phyloP scores from a whole-genome alignment of 2,329 filamentous ascomycete species.

The Talaromyces marneffei region DNA sequence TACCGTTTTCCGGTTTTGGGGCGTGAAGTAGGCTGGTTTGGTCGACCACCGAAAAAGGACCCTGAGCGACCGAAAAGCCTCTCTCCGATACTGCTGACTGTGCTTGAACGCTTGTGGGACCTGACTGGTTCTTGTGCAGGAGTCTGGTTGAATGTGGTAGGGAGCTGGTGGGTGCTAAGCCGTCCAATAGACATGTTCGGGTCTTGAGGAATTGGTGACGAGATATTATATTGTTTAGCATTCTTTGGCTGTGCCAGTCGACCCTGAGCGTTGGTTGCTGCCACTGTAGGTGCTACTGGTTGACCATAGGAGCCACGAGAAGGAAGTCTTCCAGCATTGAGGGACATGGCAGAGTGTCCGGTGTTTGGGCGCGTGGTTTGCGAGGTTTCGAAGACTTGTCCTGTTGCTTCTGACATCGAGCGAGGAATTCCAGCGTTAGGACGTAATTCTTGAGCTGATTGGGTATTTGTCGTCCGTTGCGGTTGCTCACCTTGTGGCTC shows the following conservation, averaged over 20 bases:
- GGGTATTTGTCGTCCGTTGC: constrained; percentile 16
- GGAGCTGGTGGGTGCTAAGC: constrained; percentile 54
- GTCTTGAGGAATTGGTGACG: constrained; percentile 56
- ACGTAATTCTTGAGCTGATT: constrained; percentile 31
- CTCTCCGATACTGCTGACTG: constrained; percentile 74
- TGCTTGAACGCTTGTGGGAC: constrained; percentile 63
- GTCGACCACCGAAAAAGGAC: constrained; percentile 66
- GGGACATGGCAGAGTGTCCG: constrained; percentile 70
- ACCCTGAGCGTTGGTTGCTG: constrained; percentile 81
- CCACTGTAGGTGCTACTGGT: constrained; percentile 78
- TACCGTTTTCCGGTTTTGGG: constrained; percentile 60
- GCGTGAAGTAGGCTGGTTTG: constrained; percentile 33
- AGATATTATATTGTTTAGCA: constrained; percentile 65
- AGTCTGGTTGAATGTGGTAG: constrained; percentile 54
- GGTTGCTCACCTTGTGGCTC: constrained; percentile 12
- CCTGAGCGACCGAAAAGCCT: constrained; percentile 79
- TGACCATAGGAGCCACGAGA: constrained; percentile 80
- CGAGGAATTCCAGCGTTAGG: constrained; percentile 48
- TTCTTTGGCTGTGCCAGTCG: constrained; percentile 75
- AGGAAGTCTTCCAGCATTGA: constrained; percentile 56
- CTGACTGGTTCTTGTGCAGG: constrained; percentile 45
- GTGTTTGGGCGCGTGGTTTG: constrained; percentile 64
- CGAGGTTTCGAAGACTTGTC: constrained; percentile 44
- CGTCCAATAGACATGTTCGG: constrained; percentile 52
- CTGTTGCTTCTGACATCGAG: constrained; percentile 54